Conservation (phyloP, 2,329 filamentous ascomycete genomes). For the Trichocomaceae sp. region DNA sequence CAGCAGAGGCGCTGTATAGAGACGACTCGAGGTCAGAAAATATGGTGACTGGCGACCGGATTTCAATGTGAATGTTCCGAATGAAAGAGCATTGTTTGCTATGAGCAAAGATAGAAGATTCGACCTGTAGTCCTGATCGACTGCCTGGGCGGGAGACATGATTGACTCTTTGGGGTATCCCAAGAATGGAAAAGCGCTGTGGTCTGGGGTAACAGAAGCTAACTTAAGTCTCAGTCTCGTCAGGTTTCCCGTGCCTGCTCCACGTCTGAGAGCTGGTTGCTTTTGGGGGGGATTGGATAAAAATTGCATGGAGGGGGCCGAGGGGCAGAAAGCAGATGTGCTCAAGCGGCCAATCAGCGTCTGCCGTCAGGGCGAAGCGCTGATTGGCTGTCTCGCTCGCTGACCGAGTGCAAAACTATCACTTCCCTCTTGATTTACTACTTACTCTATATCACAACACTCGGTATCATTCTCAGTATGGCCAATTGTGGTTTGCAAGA, state of each 20-base stretch:
- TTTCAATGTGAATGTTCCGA: constrained; percentile 64
- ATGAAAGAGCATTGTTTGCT: constrained; percentile 36
- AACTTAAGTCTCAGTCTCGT: not conserved
- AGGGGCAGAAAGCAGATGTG: not conserved
- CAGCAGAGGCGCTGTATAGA: constrained; percentile 74
- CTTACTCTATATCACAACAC: not conserved
- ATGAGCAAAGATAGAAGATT: constrained; percentile 34
- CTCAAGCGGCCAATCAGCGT: constrained; percentile 1
- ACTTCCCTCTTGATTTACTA: not conserved
- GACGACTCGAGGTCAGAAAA: constrained; percentile 94
- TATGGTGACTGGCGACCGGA: constrained; percentile 85
- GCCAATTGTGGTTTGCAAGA: no score
- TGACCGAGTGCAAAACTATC: constrained; percentile 10
- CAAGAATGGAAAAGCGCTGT: not conserved
- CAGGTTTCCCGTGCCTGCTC: not conserved
- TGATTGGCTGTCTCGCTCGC: constrained; percentile 12
- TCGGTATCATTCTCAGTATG: not conserved
- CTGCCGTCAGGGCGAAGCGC: not conserved
- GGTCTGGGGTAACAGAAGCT: not conserved
- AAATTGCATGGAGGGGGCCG: constrained; percentile 12
- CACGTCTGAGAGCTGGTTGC: not conserved
- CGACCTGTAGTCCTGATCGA: constrained; percentile 32
- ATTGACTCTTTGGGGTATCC: constrained; percentile 2
- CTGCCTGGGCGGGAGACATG: constrained; percentile 24
- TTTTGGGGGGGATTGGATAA: not conserved